Percentiles rank a stretch among this genome's conserved stretches.
Conservation (phyloP, 306 rosid species). For the Vigna angularis region DNA sequence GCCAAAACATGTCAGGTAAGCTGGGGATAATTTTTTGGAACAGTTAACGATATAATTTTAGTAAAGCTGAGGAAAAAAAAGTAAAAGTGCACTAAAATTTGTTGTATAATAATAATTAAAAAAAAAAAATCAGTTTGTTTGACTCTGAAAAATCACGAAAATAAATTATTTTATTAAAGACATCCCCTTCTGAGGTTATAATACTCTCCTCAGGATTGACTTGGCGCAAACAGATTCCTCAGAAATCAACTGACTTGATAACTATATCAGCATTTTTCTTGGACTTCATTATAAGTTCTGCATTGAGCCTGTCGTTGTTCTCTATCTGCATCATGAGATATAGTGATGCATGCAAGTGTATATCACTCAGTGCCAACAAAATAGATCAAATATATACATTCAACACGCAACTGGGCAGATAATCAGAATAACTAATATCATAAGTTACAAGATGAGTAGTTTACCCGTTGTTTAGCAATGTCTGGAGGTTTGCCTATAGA, state of each 20-base stretch:
- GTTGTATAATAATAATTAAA: background rate
- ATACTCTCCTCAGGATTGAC: conserved; percentile 2
- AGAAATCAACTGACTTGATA: conserved; percentile 78
- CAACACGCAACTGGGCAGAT: conserved; percentile 8
- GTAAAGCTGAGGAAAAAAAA: background rate
- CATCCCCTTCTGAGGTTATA: conserved; percentile 6
- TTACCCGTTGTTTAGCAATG: conserved; percentile 84
- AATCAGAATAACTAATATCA: conserved; percentile 17
- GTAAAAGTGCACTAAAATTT: background rate
- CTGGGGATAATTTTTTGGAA: conserved; percentile 2
- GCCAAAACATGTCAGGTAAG: background rate
- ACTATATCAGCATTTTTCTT: conserved; percentile 79
- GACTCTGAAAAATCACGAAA: conserved; percentile 13
- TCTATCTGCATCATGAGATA: conserved; percentile 64
- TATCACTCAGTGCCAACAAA: conserved; percentile 12
- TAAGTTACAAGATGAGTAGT: conserved; percentile 27
- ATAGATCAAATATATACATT: conserved; percentile 35
- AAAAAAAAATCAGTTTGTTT: background rate
- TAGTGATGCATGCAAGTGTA: background rate
- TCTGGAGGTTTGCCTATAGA: conserved; percentile 71
- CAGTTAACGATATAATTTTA: background rate
- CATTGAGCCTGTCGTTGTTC: conserved; percentile 85
- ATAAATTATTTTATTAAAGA: conserved; percentile 4
- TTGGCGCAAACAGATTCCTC: conserved; percentile 40
- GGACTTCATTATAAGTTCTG: conserved; percentile 79